Conservation (phyloP, 2,329 filamentous ascomycete species). For the Endoconidiophora laricicola region DNA sequence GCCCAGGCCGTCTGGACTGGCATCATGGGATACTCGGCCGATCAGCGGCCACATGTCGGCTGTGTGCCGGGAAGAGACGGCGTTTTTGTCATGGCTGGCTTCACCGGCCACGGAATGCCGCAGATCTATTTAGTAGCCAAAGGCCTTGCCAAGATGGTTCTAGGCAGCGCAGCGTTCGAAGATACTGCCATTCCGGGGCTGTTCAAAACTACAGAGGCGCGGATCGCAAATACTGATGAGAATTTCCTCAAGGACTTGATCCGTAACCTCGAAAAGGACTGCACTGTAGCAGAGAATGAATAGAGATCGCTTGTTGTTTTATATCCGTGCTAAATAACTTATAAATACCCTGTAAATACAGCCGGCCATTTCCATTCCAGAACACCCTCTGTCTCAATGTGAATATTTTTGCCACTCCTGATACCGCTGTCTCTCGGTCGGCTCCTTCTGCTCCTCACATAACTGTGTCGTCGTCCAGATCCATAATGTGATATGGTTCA, state of each 20-base stretch:
- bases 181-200: conserved; percentile 16
- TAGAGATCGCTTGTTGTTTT: too few species aligned
- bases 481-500: not conserved
- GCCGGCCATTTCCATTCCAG: too few species aligned
- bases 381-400: too few species aligned
- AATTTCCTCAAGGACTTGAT: too few species aligned
- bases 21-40: conserved; percentile 26
- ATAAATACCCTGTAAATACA: too few species aligned
- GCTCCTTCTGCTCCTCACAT: not conserved
- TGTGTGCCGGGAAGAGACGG: conserved; percentile 23
- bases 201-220: conserved; percentile 3
- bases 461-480: not conserved
- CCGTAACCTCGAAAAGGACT: too few species aligned
- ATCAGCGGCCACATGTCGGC: conserved; percentile 28
- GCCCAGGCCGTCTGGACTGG: conserved; percentile 20
- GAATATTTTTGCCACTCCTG: not conserved
- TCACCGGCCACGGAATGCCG: conserved; percentile 36
- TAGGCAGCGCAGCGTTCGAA: conserved; percentile 18
- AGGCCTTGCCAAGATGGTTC: conserved; percentile 26
- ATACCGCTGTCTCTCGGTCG: not conserved
- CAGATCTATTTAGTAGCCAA: conserved; percentile 25
- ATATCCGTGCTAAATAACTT: not conserved
- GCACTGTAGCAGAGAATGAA: too few species aligned
- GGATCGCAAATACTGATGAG: not conserved
- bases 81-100: conserved; percentile 31